Evolutionary conservation across 148 eudicot genomes (phyloP), one percentile per base, ranked within the genome.

Genomic region (Rhododendron vialii): DNA sequence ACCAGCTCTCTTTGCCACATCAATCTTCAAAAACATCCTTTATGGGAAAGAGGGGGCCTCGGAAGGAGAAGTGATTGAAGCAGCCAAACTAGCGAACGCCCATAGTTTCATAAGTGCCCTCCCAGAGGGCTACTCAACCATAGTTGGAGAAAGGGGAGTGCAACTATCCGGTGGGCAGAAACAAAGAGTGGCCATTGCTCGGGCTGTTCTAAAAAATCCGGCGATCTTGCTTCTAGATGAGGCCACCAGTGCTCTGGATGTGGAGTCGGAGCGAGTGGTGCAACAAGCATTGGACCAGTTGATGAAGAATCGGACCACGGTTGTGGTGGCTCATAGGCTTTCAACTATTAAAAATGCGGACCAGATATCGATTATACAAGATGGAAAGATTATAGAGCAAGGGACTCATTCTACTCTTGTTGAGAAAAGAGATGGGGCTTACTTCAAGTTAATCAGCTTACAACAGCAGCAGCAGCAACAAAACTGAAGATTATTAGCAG

Each of bases 111-210:
- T 98, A 41, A 98, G 99, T 45, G 84, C 91, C 78, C 99, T 98
- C 84, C 98, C 98, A 0, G 94, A 98, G 84, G 99, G 99, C 83
- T 98, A 98, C 93, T 93, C 92, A 10, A 98, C 99, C 26, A 93
- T 86, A 86, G 99, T 98, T 12, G 99, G 99, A 5, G 98, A 98
- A 59, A 86, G 98, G 90, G 98, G 98, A 48, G 93, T 98, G 5
- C 98, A 98, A 81, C 90, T 95, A n/a, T 95, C 98, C 0, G 98
- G 98, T 14, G 99, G 99, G 5, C 99, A 97, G 69, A 97, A 95
- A 90, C 99, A 97, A 88, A 90, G 98, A 83, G 98, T 97, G 5
- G 99, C 99, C 82, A 98, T 98, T 12, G 98, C 97, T 3, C 88
- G 98, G 85, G 98, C 98, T 0, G 92, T 98, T 71, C 84, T 98